phyloP scores from a whole-genome alignment of 164 flowering plant genomes.

The Macadamia tetraphylla region DNA sequence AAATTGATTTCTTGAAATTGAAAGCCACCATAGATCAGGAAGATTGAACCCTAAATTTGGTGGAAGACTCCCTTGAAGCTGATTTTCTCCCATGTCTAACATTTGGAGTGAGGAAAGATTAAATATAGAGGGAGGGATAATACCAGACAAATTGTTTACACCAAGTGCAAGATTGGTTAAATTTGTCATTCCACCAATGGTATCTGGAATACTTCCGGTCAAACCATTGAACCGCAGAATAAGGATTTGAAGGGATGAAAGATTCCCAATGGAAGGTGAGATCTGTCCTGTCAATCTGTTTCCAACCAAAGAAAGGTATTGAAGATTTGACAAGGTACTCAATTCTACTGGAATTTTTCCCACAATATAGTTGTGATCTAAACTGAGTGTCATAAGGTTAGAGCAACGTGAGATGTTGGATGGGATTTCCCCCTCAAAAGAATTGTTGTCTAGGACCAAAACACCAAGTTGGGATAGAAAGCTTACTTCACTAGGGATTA shows the following conservation, averaged over 20 bases:
- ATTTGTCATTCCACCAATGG: background rate
- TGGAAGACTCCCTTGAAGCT: conserved; percentile 4
- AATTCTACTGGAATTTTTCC: conserved; percentile 2
- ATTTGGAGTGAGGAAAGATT: conserved; percentile 5
- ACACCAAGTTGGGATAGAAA: background rate
- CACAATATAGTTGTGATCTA: background rate
- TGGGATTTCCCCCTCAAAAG: conserved; percentile 8
- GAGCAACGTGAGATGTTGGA: background rate
- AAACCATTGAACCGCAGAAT: background rate
- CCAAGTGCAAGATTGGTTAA: background rate
- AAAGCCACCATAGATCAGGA: background rate
- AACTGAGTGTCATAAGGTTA: background rate
- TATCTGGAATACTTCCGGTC: background rate
- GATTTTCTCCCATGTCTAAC: background rate
- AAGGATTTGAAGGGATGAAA: conserved; percentile 2
- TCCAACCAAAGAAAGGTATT: rapidly evolving
- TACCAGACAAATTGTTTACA: background rate
- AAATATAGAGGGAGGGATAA: conserved; percentile 1
- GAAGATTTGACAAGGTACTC: background rate
- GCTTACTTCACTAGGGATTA: background rate
- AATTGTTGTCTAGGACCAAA: background rate
- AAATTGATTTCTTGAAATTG: background rate
- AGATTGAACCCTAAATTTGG: conserved; percentile 3
- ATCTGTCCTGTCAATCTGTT: conserved; percentile 1
- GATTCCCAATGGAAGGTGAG: conserved; percentile 6